phyloP scores from a whole-genome alignment of 345 rosid genomes.

The Bruguiera sexangula region DNA sequence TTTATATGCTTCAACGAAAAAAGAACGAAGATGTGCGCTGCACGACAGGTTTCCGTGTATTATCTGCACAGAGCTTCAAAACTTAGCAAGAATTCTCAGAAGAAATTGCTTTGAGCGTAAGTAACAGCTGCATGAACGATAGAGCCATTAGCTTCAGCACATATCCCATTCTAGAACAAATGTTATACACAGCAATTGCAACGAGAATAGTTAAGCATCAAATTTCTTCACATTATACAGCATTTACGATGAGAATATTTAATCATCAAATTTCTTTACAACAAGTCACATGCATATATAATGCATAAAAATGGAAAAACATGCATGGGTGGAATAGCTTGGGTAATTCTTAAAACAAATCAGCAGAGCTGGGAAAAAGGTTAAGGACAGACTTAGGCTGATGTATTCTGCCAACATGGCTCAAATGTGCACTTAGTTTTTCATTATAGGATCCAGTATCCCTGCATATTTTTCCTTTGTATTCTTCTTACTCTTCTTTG shows the following conservation, averaged over 20 bases:
- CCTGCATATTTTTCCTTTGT: too few relatives aligned
- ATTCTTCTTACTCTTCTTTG: too few relatives aligned
- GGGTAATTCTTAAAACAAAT: neutral
- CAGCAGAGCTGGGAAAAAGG: neutral
- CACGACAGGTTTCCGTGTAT: constrained; percentile 87
- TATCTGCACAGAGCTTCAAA: constrained; percentile 52
- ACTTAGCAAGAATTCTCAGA: constrained; percentile 11
- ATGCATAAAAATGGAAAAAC: neutral
- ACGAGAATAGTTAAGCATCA: neutral
- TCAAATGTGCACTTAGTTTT: too few relatives aligned
- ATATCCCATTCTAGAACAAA: constrained; percentile 5
- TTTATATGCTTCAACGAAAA: constrained; percentile 71
- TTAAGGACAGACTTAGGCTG: neutral
- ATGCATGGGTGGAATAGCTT: neutral
- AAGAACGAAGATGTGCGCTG: constrained; percentile 53
- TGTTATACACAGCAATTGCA: neutral
- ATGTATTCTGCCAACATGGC: neutral
- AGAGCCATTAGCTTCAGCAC: neutral
- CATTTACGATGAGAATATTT: too few relatives aligned
- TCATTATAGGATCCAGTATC: too few relatives aligned
- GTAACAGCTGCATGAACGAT: neutral
- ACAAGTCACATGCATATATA: too few relatives aligned
- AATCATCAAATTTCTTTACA: too few relatives aligned
- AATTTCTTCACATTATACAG: neutral
- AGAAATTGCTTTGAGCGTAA: neutral